These are phyloP conservation scores for Veloboletus limbatus DNA, from an alignment of 1,284 basidiomycete species.

Conservation along the genomic window DNA sequence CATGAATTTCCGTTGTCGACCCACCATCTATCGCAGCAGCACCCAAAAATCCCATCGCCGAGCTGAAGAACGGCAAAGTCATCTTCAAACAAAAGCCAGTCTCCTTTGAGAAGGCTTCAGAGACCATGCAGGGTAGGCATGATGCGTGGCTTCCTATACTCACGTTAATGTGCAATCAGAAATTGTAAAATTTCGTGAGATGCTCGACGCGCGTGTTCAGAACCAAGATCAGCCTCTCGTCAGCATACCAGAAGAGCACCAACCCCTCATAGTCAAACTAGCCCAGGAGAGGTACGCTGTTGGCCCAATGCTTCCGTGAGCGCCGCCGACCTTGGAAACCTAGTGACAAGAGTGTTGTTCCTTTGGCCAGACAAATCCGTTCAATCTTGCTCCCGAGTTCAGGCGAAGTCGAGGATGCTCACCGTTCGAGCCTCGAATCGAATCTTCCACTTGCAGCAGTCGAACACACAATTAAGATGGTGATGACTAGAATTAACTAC, in stretches of 20 bases:
- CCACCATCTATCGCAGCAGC: conserved; percentile 14
- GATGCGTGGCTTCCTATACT: not conserved
- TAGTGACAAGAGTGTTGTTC: conserved; percentile 66
- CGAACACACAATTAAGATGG: conserved; percentile 58
- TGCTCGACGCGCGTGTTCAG: conserved; percentile 54
- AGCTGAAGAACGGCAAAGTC: conserved; percentile 75
- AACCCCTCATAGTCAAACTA: conserved; percentile 74
- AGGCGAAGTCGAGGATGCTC: conserved; percentile 50
- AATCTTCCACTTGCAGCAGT: conserved; percentile 49
- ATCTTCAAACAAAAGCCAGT: conserved; percentile 76
- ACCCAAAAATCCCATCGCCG: conserved; percentile 46
- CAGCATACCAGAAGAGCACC: conserved; percentile 63
- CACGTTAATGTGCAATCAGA: conserved; percentile 34
- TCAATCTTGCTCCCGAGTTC: conserved; percentile 56
- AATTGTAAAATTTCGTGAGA: conserved; percentile 70
- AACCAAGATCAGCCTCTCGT: conserved; percentile 47
- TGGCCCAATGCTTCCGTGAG: not conserved
- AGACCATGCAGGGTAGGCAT: conserved; percentile 74
- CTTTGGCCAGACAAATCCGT: conserved; percentile 64
- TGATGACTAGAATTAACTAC: conserved; percentile 70
- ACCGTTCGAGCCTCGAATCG: conserved; percentile 23
- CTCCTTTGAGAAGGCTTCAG: conserved; percentile 72
- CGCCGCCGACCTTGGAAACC: conserved; percentile 11
- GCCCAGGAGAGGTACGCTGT: conserved; percentile 71
- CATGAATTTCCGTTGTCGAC: not conserved